Percentiles rank a stretch among this genome's conserved stretches.
These are phyloP conservation scores for Quercus berberidifolia DNA, from an alignment of 306 rosid species.

Conservation along the genomic window DNA sequence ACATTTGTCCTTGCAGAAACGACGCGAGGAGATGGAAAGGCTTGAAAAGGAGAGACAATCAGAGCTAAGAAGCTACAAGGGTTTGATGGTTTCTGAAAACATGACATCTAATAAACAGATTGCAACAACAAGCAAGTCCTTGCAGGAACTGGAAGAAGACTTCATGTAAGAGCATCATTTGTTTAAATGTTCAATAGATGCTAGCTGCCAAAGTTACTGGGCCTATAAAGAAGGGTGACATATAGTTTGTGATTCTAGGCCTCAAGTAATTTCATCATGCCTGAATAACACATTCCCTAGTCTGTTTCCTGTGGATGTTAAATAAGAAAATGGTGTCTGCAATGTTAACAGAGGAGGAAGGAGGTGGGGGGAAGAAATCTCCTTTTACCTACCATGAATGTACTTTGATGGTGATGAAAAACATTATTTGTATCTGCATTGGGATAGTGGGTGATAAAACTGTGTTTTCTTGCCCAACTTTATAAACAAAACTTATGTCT, in stretches of 20 bases:
- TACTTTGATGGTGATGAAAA: conserved; percentile 25
- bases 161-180: conserved; percentile 59
- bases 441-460: conserved; percentile 21
- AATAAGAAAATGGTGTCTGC: conserved; percentile 25
- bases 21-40: conserved; percentile 85
- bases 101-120: conserved; percentile 91
- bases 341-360: conserved; percentile 11
- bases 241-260: conserved; percentile 26
- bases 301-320: not conserved
- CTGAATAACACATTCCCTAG: conserved; percentile 24
- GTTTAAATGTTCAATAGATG: not conserved
- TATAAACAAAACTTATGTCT: not conserved
- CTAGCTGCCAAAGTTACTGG: not conserved
- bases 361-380: not conserved
- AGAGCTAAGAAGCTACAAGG: conserved; percentile 91
- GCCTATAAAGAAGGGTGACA: conserved; percentile 10
- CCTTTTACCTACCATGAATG: conserved; percentile 7
- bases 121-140: conserved; percentile 73
- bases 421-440: conserved; percentile 17
- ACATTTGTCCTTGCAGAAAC: conserved; percentile 53
- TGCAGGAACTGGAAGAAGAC: conserved; percentile 96
- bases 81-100: conserved; percentile 88
- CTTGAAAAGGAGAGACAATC: conserved; percentile 86
- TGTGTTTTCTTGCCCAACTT: conserved; percentile 22
- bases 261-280: not conserved